Evolutionary conservation across 1,284 basidiomycete species (phyloP).

Genomic region (Malassezia nana): DNA sequence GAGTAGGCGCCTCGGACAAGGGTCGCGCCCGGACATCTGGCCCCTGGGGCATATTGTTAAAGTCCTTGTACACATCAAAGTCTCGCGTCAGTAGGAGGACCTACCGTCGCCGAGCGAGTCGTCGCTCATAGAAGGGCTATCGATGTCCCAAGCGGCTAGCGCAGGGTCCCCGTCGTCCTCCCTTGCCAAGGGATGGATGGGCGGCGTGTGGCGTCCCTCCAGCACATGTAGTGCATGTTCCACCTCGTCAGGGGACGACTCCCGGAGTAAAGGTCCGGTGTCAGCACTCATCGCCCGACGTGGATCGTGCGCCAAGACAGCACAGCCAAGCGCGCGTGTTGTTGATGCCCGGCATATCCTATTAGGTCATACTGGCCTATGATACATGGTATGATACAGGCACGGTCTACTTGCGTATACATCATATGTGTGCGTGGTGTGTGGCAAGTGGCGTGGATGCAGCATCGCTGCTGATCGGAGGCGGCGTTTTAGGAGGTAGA

Average conservation of each 20-base stretch:
- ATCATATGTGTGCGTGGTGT: not conserved
- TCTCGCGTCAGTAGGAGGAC: not conserved
- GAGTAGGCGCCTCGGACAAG: not conserved
- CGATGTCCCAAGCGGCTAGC: slow-evolving; percentile 7
- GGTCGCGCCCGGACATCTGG: not conserved
- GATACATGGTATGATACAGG: slow-evolving; percentile 5
- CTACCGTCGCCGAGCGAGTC: slow-evolving; percentile 1
- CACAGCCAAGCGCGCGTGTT: not conserved
- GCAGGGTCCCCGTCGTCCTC: not conserved
- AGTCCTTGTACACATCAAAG: slow-evolving; percentile 17
- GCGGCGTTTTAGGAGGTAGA: not conserved
- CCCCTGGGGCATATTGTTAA: slow-evolving; percentile 9
- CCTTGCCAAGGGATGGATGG: not conserved
- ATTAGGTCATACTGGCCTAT: slow-evolving; percentile 7
- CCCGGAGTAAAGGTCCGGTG: not conserved
- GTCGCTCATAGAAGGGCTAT: not conserved
- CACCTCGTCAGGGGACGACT: not conserved
- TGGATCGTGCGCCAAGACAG: not conserved
- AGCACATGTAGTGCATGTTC: not conserved
- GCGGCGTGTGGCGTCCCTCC: not conserved
- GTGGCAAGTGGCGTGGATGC: not conserved
- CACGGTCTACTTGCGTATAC: not conserved
- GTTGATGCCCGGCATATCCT: slow-evolving; percentile 12
- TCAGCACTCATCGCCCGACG: not conserved
- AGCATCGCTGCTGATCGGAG: not conserved